Percentiles rank a stretch among this genome's conserved stretches.
phyloP scores from a whole-genome alignment of 371 early-diverging fungal species.

The Mucor indicus region DNA sequence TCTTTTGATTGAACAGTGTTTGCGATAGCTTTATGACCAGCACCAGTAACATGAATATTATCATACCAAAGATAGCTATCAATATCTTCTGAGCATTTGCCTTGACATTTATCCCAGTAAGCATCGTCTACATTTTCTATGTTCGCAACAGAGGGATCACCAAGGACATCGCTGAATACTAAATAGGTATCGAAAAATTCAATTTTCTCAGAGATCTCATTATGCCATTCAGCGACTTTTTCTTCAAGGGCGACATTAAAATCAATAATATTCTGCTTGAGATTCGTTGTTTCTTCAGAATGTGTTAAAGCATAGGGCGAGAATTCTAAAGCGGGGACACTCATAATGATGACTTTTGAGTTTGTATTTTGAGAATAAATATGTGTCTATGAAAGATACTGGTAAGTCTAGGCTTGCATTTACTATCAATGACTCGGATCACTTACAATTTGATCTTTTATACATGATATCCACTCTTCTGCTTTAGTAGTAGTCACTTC shows the following conservation, averaged over 20 bases:
- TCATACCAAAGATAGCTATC: slow-evolving; percentile 48
- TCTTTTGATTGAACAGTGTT: slow-evolving; percentile 12
- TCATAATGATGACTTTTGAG: slow-evolving; percentile 25
- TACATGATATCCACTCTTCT: slow-evolving; percentile 22
- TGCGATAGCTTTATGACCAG: slow-evolving; percentile 31
- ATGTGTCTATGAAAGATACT: slow-evolving; percentile 7
- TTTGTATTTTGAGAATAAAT: slow-evolving; percentile 18
- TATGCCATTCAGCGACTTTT: slow-evolving; percentile 20
- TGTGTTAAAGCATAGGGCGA: slow-evolving; percentile 27
- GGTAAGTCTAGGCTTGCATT: not conserved
- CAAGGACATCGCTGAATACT: slow-evolving; percentile 30
- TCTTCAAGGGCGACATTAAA: slow-evolving; percentile 41
- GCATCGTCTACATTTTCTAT: slow-evolving; percentile 38
- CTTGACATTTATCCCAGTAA: slow-evolving; percentile 48
- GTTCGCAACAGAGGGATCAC: slow-evolving; percentile 26
- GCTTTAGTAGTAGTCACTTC: not conserved
- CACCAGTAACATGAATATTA: slow-evolving; percentile 36
- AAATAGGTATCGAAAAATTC: slow-evolving; percentile 29
- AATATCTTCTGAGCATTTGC: slow-evolving; percentile 26
- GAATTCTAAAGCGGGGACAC: slow-evolving; percentile 41
- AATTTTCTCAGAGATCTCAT: slow-evolving; percentile 3
- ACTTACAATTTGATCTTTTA: slow-evolving; percentile 32
- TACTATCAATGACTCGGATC: not conserved
- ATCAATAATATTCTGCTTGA: slow-evolving; percentile 27
- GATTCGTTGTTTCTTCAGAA: not conserved